Evolutionary conservation across 2,329 filamentous ascomycete species (phyloP).

Genomic region (Bipolaris victoriae): DNA sequence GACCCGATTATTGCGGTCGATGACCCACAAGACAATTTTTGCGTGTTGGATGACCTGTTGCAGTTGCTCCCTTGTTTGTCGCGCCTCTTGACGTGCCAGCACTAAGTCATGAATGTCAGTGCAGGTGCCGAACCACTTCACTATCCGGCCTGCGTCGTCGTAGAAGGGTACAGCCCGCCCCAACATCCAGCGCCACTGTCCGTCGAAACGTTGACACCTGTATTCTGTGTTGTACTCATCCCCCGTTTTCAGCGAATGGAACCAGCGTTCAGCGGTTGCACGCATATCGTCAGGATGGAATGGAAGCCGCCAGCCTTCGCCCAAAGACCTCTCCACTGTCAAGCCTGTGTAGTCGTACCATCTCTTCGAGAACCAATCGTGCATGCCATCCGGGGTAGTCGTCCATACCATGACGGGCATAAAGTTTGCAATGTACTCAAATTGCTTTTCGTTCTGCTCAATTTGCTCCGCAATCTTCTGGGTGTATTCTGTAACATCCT

Average conservation of each 20-base stretch:
- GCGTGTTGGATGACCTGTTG: conserved; percentile 76
- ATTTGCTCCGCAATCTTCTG: conserved; percentile 73
- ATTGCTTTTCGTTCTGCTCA: conserved; percentile 73
- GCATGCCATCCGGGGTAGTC: conserved; percentile 66
- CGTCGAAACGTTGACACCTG: conserved; percentile 68
- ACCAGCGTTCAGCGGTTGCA: conserved; percentile 64
- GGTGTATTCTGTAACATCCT: conserved; percentile 73
- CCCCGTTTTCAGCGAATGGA: conserved; percentile 68
- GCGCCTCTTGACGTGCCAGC: conserved; percentile 69
- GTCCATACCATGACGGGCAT: conserved; percentile 70
- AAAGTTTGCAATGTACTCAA: conserved; percentile 76
- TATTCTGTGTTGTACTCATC: conserved; percentile 72
- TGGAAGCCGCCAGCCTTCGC: conserved; percentile 65
- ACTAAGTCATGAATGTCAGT: conserved; percentile 81
- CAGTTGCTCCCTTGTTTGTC: conserved; percentile 71
- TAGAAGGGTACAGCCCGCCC: conserved; percentile 72
- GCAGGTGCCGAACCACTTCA: conserved; percentile 82
- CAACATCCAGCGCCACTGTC: conserved; percentile 80
- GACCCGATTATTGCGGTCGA: conserved; percentile 66
- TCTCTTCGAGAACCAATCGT: conserved; percentile 77
- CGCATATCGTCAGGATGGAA: conserved; percentile 74
- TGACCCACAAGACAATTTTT: conserved; percentile 76
- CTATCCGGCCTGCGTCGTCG: conserved; percentile 70
- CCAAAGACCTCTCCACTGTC: conserved; percentile 65
- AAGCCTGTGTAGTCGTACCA: conserved; percentile 81